A percentile compares a stretch with the other conserved stretches of the same genome.
These are phyloP conservation scores for Daldinia sp. DNA, from an alignment of 2,329 filamentous ascomycete species.

Conservation along the genomic window DNA sequence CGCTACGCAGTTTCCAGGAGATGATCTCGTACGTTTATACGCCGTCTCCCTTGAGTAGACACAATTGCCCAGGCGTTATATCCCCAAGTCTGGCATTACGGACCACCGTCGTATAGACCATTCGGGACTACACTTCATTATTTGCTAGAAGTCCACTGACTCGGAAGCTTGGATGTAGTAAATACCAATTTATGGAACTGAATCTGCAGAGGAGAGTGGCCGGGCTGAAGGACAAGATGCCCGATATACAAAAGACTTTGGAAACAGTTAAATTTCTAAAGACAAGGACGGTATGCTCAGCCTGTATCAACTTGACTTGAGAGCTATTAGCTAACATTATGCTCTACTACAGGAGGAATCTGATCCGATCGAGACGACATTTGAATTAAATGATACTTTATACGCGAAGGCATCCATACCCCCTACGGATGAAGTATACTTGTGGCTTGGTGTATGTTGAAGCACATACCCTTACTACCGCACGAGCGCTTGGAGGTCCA, in stretches of 20 bases:
- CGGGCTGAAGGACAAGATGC: constrained; percentile 92
- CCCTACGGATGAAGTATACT: constrained; percentile 87
- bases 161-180: constrained; percentile 62
- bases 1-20: constrained; percentile 85
- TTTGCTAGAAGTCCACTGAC: constrained; percentile 9
- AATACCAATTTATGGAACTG: constrained; percentile 99
- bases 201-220: constrained; percentile 85
- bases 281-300: constrained; percentile 68
- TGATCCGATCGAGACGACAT: constrained; percentile 87
- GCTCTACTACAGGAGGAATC: constrained; percentile 53
- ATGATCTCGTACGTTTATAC: constrained; percentile 80
- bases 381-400: constrained; percentile 95
- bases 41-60: not conserved
- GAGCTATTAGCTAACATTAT: constrained; percentile 5
- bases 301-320: not conserved
- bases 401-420: constrained; percentile 87
- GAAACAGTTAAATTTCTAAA: constrained; percentile 90
- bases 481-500: not conserved
- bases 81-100: not conserved
- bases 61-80: too few relatives aligned
- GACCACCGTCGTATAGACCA: not conserved
- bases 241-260: constrained; percentile 94
- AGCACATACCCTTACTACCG: not conserved
- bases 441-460: constrained; percentile 86
- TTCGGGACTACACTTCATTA: not conserved